phyloP scores from a whole-genome alignment of 2,329 filamentous ascomycete genomes.

The Microdochium nivale region DNA sequence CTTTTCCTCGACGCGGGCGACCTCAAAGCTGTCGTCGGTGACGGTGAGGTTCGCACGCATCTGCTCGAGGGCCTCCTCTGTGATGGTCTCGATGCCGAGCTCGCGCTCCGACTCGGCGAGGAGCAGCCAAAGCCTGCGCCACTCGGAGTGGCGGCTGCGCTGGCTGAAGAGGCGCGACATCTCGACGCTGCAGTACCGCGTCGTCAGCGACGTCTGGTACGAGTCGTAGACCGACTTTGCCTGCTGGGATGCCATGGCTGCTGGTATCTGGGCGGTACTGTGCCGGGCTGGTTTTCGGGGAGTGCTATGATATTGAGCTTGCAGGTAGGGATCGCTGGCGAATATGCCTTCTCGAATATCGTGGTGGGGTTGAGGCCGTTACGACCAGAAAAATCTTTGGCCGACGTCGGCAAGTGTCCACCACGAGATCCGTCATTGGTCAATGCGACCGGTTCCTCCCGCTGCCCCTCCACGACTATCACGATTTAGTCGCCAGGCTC shows the following conservation, averaged over 20 bases:
- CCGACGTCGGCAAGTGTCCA: not conserved
- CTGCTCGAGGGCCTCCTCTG: constrained; percentile 63
- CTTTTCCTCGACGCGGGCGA: constrained; percentile 71
- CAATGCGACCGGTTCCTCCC: not conserved
- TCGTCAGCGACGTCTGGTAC: constrained; percentile 61
- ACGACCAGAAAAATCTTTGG: not conserved
- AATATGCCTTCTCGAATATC: not conserved
- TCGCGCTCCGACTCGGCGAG: constrained; percentile 78
- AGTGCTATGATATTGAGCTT: not conserved
- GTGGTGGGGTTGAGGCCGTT: not conserved
- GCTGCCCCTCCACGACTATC: not conserved
- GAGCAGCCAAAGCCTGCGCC: constrained; percentile 79
- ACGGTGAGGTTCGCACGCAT: constrained; percentile 69
- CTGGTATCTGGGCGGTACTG: not conserved
- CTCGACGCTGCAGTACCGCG: constrained; percentile 64
- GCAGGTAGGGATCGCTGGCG: not conserved
- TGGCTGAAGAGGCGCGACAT: constrained; percentile 77
- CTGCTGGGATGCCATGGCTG: not conserved
- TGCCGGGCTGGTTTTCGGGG: not conserved
- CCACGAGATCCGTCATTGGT: not conserved
- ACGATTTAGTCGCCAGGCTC: too few relatives aligned
- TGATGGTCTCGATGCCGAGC: constrained; percentile 65
- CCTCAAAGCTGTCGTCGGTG: constrained; percentile 68
- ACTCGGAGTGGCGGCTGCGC: constrained; percentile 65
- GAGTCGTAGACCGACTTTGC: constrained; percentile 32